Conservation (phyloP, 257 asterid species). For the Solanum etuberosum region DNA sequence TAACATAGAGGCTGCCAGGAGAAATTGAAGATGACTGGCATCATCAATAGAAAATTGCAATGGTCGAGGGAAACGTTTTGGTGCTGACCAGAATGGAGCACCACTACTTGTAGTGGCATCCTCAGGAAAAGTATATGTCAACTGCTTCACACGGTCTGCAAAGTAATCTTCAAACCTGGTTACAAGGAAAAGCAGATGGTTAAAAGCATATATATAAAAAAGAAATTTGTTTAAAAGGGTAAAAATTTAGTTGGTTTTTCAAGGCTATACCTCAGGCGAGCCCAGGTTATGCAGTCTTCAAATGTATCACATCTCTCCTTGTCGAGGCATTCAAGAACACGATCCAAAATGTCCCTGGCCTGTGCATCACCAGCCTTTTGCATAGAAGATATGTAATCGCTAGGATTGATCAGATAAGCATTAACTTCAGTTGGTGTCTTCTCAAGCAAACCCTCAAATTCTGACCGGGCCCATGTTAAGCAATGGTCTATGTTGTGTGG, state of each 20-base stretch:
- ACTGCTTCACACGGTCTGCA: conserved; percentile 73
- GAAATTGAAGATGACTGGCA: conserved; percentile 76
- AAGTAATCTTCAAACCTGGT: conserved; percentile 89
- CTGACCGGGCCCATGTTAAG: conserved; percentile 97
- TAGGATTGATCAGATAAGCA: conserved; percentile 66
- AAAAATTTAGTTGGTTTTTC: conserved; percentile 23
- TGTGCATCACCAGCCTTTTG: conserved; percentile 89
- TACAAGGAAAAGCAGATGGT: not conserved
- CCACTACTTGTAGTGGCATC: conserved; percentile 89
- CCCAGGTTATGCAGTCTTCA: conserved; percentile 81
- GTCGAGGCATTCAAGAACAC: conserved; percentile 70
- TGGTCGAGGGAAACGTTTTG: conserved; percentile 80
- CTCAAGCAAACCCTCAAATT: conserved; percentile 90
- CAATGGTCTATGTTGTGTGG: conserved; percentile 95
- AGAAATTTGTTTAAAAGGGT: not conserved
- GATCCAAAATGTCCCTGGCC: conserved; percentile 86
- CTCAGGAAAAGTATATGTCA: conserved; percentile 79
- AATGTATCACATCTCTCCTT: conserved; percentile 67
- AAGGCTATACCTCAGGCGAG: conserved; percentile 29
- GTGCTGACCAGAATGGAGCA: conserved; percentile 96
- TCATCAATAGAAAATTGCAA: conserved; percentile 54
- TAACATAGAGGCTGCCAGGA: conserved; percentile 65
- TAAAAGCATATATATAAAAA: conserved; percentile 5
- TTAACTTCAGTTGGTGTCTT: conserved; percentile 88
- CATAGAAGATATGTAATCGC: conserved; percentile 63